These are phyloP conservation scores for Eucalyptus marginata DNA, from an alignment of 345 rosid genomes.

Conservation along the genomic window DNA sequence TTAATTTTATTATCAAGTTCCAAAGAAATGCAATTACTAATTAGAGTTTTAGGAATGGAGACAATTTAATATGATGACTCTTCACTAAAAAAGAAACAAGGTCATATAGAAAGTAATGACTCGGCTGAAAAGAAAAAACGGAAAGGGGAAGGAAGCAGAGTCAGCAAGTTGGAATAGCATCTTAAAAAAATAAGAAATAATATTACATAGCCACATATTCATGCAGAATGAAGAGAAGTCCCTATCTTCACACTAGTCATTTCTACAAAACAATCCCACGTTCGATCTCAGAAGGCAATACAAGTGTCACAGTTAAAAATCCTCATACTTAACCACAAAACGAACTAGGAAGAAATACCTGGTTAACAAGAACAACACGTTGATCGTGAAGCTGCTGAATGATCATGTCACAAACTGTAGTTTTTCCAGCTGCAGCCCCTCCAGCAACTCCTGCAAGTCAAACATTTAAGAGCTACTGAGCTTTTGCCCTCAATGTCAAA, in stretches of 20 bases:
- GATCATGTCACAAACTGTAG: conserved; percentile 98
- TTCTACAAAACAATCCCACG: background rate
- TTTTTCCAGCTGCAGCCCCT: conserved; percentile 97
- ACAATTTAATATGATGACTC: background rate
- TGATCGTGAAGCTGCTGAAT: conserved; percentile 99
- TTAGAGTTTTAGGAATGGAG: background rate
- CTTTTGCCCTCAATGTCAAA: background rate
- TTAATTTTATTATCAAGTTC: background rate
- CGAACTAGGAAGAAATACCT: conserved; percentile 24
- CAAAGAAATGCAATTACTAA: background rate
- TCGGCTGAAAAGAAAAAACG: background rate
- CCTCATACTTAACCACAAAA: background rate
- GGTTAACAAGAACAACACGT: conserved; percentile 93
- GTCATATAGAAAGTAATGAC: background rate
- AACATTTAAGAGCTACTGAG: background rate
- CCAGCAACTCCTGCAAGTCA: conserved; percentile 77
- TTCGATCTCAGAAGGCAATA: background rate
- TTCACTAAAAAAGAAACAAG: background rate
- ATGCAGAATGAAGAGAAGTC: background rate
- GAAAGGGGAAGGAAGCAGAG: background rate
- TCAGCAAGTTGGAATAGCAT: background rate
- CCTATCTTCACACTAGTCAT: background rate
- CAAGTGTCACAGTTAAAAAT: background rate
- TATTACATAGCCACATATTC: background rate
- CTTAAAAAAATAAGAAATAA: background rate